These are phyloP conservation scores for Tuber calosporum DNA, from an alignment of 495 filamentous ascomycete genomes.

Conservation along the genomic window DNA sequence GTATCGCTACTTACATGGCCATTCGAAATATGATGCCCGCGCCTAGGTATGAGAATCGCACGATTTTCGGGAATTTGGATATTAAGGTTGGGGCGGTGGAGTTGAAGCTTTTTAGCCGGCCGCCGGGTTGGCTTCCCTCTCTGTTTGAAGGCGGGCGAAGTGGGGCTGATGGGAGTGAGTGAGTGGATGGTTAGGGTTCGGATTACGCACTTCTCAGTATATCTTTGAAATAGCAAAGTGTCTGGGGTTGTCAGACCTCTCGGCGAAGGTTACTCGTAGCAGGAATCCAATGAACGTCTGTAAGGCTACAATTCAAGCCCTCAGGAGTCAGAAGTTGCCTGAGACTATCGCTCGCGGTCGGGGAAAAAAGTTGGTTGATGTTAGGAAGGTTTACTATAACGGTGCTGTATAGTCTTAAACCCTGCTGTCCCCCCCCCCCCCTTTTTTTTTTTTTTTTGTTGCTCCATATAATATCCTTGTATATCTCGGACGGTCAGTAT, in stretches of 20 bases:
- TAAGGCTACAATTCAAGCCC: conserved; percentile 77
- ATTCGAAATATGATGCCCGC: conserved; percentile 83
- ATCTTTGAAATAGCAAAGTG: conserved; percentile 87
- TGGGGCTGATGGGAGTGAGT: background rate
- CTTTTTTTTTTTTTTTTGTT: background rate
- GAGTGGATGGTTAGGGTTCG: conserved; percentile 58
- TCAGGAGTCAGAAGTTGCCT: conserved; percentile 73
- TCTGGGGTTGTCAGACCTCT: conserved; percentile 76
- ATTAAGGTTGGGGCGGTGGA: conserved; percentile 79
- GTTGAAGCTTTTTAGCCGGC: conserved; percentile 67
- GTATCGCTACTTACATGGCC: conserved; percentile 65
- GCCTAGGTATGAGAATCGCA: conserved; percentile 79
- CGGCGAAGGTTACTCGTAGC: conserved; percentile 66
- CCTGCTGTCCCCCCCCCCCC: background rate
- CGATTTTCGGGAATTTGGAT: conserved; percentile 77
- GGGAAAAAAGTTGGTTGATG: conserved; percentile 91
- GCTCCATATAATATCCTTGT: background rate
- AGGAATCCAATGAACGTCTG: conserved; percentile 94
- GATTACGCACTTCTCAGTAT: conserved; percentile 76
- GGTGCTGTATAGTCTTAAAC: conserved; percentile 52
- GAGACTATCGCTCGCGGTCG: conserved; percentile 78
- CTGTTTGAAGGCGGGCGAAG: background rate
- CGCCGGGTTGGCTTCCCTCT: conserved; percentile 62
- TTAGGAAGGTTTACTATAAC: conserved; percentile 93
- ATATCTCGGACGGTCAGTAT: background rate